Evolutionary conservation across 345 rosid species (phyloP).

Genomic region (Cardamine resedifolia): DNA sequence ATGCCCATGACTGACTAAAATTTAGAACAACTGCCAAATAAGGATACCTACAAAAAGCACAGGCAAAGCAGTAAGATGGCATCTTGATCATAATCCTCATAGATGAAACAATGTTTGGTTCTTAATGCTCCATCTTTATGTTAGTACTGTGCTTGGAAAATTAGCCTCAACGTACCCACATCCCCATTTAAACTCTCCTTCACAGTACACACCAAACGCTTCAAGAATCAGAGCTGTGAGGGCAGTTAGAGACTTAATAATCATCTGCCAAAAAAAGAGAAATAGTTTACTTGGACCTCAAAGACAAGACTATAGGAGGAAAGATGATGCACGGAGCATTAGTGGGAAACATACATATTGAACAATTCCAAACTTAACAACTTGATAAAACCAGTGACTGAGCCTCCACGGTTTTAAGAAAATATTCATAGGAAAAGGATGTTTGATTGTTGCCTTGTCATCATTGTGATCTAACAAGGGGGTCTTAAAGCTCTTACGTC

Average conservation of each 20-base stretch:
- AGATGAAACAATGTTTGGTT: not conserved
- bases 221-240: constrained; percentile 86
- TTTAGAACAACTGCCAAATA: constrained; percentile 95
- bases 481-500: constrained; percentile 58
- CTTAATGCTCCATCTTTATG: not conserved
- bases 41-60: constrained; percentile 69
- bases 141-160: not conserved
- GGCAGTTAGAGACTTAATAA: constrained; percentile 80
- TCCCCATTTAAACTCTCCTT: constrained; percentile 86
- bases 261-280: constrained; percentile 67
- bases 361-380: constrained; percentile 94
- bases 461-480: constrained; percentile 61
- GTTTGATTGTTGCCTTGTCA: constrained; percentile 67
- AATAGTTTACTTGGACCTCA: constrained; percentile 19
- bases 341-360: constrained; percentile 81
- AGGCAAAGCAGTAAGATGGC: constrained; percentile 11
- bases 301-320: not conserved
- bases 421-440: constrained; percentile 88
- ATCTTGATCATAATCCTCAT: constrained; percentile 2
- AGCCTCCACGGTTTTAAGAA: constrained; percentile 88
- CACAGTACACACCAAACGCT: constrained; percentile 88
- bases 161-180: constrained; percentile 81
- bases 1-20: constrained; percentile 99
- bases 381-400: constrained; percentile 93
- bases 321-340: constrained; percentile 13